Percentiles rank a stretch among this genome's conserved stretches.
Evolutionary conservation across 2,329 filamentous ascomycete species (phyloP).

Genomic region (Cladophialophora carrionii): DNA sequence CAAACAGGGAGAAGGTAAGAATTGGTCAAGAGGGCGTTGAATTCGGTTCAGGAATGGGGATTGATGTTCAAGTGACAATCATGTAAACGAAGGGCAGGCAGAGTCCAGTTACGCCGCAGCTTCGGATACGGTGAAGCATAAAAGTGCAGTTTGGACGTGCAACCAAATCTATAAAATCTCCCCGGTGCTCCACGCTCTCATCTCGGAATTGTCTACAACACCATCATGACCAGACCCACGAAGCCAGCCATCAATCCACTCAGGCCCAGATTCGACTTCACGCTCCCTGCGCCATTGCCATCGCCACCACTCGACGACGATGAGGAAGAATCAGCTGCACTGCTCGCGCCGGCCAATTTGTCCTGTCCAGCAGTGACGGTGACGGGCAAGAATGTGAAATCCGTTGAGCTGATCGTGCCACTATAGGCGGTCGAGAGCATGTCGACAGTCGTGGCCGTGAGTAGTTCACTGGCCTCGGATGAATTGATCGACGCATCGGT

Average conservation of each 20-base stretch:
- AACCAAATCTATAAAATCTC: background rate
- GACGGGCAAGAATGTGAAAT: slow-evolving; percentile 7
- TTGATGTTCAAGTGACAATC: background rate
- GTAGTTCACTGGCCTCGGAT: slow-evolving; percentile 1
- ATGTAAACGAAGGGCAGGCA: background rate
- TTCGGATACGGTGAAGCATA: background rate
- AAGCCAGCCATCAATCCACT: background rate
- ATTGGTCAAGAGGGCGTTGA: background rate
- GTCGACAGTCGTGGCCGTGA: slow-evolving; percentile 5
- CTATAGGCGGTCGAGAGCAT: background rate
- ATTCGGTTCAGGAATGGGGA: background rate
- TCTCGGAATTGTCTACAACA: background rate
- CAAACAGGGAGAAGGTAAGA: background rate
- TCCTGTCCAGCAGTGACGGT: slow-evolving; percentile 18
- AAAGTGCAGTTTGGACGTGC: background rate
- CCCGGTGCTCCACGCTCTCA: background rate
- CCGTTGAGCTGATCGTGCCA: slow-evolving; percentile 9
- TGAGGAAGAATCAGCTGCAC: slow-evolving; percentile 2
- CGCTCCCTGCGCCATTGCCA: slow-evolving; percentile 3
- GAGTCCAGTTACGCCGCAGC: background rate
- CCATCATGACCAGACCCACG: slow-evolving; percentile 9
- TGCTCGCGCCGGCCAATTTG: background rate
- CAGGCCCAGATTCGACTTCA: background rate
- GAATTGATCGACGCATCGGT: slow-evolving; percentile 5
- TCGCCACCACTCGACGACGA: background rate